Evolutionary conservation across 176 grass and related monocot genomes (phyloP), one percentile per base, ranked within the genome.

Genomic region (Phoenix dactylifera): DNA sequence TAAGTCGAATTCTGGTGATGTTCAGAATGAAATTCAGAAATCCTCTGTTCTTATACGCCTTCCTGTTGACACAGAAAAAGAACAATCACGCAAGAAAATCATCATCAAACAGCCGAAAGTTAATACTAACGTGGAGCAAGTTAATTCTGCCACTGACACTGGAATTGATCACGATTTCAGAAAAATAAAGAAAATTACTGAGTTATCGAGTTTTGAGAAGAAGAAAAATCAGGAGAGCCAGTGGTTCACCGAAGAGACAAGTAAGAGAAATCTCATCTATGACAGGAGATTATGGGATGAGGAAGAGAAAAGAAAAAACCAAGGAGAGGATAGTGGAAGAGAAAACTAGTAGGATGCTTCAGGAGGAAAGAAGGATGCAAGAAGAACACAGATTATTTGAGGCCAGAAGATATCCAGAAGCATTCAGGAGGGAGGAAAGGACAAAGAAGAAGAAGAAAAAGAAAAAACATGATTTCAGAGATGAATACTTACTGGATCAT

Each of bases 371-470:
- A 68, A 80, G 71, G 65, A 76, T 68, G 44, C 62, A 76, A 17
- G 72, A 87, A 55, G 58, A 75, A 4, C 17, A 67, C 53, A 87
- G 75, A 76, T 24, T 85, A 58, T 65, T 83, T 66, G 84, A 97
- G 70, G 65, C 76, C 67, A 85, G 73, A 71, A 70, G 70, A 24
- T 83, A 83, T 77, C 70, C 70, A 67, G 64, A 76, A 39, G 50
- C 73, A 79, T 79, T 67, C 5, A 83, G 62, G 66, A 86, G 74
- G 62, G 87, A 88, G 58, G 93, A 97, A 24, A 97, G 82, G 63
- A 59, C 78, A 60, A 97, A 85, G 67, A 83, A 88, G 81, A 97
- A 70, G 29, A 97, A 94, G 89, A 94, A 96, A 79, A 97, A 85
- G 76, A 88, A 73, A 55, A 97, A 88, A 63, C 93, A 86, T 52